Evolutionary conservation across 352 stramenopile species (phyloP).

Genomic region (Globisporangium uncinulatum): DNA sequence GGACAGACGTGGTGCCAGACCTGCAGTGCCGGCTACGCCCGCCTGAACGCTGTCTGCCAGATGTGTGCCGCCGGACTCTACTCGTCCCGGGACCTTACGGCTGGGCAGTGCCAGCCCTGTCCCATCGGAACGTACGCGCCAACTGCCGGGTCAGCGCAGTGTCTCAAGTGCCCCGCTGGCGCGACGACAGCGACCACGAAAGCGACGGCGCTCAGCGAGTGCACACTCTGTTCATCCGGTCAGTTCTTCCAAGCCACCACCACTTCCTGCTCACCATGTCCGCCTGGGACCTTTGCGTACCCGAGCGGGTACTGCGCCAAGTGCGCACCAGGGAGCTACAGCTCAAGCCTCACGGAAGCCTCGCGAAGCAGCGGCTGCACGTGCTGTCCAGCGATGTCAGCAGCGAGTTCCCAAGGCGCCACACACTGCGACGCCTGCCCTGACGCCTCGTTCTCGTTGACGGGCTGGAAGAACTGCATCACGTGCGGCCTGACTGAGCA

Average conservation of each 20-base stretch:
- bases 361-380: constrained; percentile 20
- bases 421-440: constrained; percentile 27
- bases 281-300: constrained; percentile 15
- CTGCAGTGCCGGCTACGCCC: constrained; percentile 23
- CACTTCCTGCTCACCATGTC: constrained; percentile 18
- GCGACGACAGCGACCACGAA: constrained; percentile 23
- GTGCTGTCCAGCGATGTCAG: constrained; percentile 42
- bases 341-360: constrained; percentile 4
- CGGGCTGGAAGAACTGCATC: constrained; percentile 49
- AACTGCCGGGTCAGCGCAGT: constrained; percentile 16
- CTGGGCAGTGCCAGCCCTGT: constrained; percentile 37
- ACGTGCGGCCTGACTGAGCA: constrained; percentile 24
- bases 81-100: constrained; percentile 16
- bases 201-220: constrained; percentile 22
- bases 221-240: constrained; percentile 22
- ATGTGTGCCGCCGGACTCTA: constrained; percentile 35
- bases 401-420: constrained; percentile 15
- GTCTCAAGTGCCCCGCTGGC: constrained; percentile 25
- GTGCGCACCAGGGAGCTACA: constrained; percentile 43
- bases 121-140: constrained; percentile 32
- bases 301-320: constrained; percentile 27
- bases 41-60: constrained; percentile 21
- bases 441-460: constrained; percentile 37
- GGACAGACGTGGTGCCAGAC: constrained; percentile 26
- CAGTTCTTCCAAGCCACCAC: constrained; percentile 24